Percentiles rank a stretch among this genome's conserved stretches.
These are phyloP conservation scores for Cladosporium colombiae DNA, from an alignment of 2,329 filamentous ascomycete species.

Conservation along the genomic window DNA sequence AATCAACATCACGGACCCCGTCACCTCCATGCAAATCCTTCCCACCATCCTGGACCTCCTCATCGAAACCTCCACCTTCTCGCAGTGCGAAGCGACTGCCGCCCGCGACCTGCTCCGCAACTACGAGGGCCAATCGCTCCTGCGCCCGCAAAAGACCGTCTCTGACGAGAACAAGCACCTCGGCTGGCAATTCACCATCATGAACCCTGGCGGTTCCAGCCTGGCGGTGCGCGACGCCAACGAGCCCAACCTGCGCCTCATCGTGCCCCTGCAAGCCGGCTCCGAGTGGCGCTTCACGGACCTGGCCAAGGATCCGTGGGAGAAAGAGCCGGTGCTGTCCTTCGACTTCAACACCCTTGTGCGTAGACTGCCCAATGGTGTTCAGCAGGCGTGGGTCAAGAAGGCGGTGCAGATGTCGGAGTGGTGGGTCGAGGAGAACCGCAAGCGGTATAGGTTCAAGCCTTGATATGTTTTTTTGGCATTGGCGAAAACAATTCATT, in stretches of 20 bases:
- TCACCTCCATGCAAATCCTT: conserved; percentile 47
- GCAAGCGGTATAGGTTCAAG: conserved; percentile 14
- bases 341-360: conserved; percentile 17
- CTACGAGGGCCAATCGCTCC: conserved; percentile 52
- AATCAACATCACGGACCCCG: conserved; percentile 43
- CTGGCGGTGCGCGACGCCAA: conserved; percentile 16
- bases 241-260: conserved; percentile 11
- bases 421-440: conserved; percentile 18
- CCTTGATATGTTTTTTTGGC: conserved; percentile 4
- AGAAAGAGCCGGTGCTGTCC: conserved; percentile 9
- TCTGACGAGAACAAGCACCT: conserved; percentile 20
- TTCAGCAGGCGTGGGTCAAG: conserved; percentile 19
- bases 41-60: conserved; percentile 51
- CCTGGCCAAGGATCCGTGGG: conserved; percentile 6
- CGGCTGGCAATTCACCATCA: conserved; percentile 20
- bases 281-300: conserved; percentile 19
- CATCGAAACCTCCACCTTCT: conserved; percentile 43
- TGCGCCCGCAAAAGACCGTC: conserved; percentile 33
- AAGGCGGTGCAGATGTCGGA: conserved; percentile 19
- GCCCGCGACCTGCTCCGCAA: conserved; percentile 46
- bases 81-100: conserved; percentile 34
- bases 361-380: not conserved
- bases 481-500: not conserved
- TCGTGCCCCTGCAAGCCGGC: conserved; percentile 13
- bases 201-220: conserved; percentile 24